Evolutionary conservation across 306 rosid genomes (phyloP).

Genomic region (Dryas octopetala): DNA sequence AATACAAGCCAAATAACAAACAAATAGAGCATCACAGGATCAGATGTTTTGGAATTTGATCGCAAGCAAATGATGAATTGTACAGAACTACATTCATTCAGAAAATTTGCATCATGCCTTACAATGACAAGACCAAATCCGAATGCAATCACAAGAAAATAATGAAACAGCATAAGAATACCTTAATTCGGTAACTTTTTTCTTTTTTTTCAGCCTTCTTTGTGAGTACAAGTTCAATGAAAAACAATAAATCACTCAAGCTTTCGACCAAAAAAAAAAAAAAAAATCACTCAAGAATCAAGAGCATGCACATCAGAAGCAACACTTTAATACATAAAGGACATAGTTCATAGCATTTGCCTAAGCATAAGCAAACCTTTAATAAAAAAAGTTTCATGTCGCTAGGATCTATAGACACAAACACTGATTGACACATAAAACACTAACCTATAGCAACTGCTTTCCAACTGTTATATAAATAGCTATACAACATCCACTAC

Average conservation of each 20-base stretch:
- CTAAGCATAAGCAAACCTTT: background rate
- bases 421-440: slow-evolving; percentile 35
- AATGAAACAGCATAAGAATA: background rate
- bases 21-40: background rate
- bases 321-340: background rate
- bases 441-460: slow-evolving; percentile 40
- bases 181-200: background rate
- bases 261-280: no score
- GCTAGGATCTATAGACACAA: slow-evolving; percentile 33
- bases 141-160: background rate
- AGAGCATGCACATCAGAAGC: background rate
- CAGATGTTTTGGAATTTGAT: background rate
- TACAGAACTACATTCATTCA: background rate
- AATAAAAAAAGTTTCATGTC: background rate
- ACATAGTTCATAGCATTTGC: background rate
- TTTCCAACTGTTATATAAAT: slow-evolving; percentile 26
- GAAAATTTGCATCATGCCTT: background rate
- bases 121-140: background rate
- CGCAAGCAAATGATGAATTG: background rate
- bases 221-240: background rate
- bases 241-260: background rate
- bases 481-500: slow-evolving; percentile 54
- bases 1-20: background rate
- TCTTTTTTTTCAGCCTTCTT: background rate
- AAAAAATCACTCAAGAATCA: no score